A percentile compares a stretch with the other conserved stretches of the same genome.
phyloP scores from a whole-genome alignment of 169 alveolate species.

The Plasmodium knowlesi region DNA sequence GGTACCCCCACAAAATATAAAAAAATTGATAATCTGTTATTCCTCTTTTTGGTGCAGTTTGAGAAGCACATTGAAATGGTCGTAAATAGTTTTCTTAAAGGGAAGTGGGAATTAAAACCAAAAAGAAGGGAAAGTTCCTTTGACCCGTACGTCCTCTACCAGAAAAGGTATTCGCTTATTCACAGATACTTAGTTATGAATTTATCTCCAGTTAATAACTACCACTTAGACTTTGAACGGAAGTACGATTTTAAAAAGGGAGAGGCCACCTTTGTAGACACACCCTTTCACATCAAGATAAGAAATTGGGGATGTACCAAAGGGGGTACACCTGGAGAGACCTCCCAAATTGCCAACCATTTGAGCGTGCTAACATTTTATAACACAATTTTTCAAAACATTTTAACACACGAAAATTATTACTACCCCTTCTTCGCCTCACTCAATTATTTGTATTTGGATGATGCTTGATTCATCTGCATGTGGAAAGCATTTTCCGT shows the following conservation, averaged over 20 bases:
- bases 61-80: slow-evolving; percentile 69
- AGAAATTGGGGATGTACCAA: neutral
- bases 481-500: neutral
- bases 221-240: slow-evolving; percentile 53
- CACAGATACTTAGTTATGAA: slow-evolving; percentile 50
- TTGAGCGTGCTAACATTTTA: slow-evolving; percentile 53
- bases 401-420: slow-evolving; percentile 41
- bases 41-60: slow-evolving; percentile 37
- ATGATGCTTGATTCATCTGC: neutral
- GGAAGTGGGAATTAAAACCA: slow-evolving; percentile 25
- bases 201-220: slow-evolving; percentile 56
- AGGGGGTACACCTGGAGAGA: neutral
- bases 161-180: slow-evolving; percentile 46
- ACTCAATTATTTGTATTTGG: slow-evolving; percentile 28
- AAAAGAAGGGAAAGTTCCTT: slow-evolving; percentile 11
- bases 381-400: slow-evolving; percentile 43
- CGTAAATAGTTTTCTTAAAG: slow-evolving; percentile 40
- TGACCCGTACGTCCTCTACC: slow-evolving; percentile 31
- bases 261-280: slow-evolving; percentile 6
- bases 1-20: neutral
- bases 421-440: slow-evolving; percentile 64
- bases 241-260: slow-evolving; percentile 35
- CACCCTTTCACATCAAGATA: slow-evolving; percentile 54
- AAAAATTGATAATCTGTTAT: slow-evolving; percentile 20
- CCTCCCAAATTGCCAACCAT: neutral